Conservation (phyloP, 352 stramenopile genomes). For the Lagenidium giganteum region DNA sequence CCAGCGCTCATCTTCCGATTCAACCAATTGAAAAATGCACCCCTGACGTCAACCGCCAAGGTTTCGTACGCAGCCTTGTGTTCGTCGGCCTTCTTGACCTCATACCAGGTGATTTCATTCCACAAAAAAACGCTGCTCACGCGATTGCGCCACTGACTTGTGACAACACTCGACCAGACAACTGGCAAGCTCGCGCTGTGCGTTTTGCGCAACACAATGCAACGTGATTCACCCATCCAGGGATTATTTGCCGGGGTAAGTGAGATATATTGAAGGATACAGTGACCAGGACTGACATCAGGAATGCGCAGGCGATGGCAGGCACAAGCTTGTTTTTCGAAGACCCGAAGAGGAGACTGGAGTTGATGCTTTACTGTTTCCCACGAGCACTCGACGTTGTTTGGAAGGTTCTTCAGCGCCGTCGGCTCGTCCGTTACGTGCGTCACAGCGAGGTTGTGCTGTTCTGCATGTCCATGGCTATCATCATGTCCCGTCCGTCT, state of each 20-base stretch:
- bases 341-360: constrained; percentile 74
- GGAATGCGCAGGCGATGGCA: constrained; percentile 59
- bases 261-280: too few species aligned
- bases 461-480: constrained; percentile 80
- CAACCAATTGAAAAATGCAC: constrained; percentile 40
- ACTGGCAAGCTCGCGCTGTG: constrained; percentile 73
- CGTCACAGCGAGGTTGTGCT: constrained; percentile 72
- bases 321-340: constrained; percentile 69
- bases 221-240: constrained; percentile 43
- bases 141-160: too few species aligned
- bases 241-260: constrained; percentile 52
- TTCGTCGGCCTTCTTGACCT: constrained; percentile 79
- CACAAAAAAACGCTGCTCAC: too few species aligned
- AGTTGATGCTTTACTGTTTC: constrained; percentile 84
- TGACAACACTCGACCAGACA: constrained; percentile 38
- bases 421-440: constrained; percentile 64
- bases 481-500: constrained; percentile 79
- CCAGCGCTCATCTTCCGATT: constrained; percentile 76
- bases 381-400: constrained; percentile 72
- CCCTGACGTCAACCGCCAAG: constrained; percentile 33
- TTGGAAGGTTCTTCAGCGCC: constrained; percentile 71
- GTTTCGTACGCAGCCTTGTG: constrained; percentile 68
- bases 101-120: constrained; percentile 61
- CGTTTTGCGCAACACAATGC: constrained; percentile 63
- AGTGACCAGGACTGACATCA: too few species aligned